A percentile compares a stretch with the other conserved stretches of the same genome.
phyloP scores from a whole-genome alignment of 192 early-diverging fungal genomes.

The Phycomyces blakesleeanus region DNA sequence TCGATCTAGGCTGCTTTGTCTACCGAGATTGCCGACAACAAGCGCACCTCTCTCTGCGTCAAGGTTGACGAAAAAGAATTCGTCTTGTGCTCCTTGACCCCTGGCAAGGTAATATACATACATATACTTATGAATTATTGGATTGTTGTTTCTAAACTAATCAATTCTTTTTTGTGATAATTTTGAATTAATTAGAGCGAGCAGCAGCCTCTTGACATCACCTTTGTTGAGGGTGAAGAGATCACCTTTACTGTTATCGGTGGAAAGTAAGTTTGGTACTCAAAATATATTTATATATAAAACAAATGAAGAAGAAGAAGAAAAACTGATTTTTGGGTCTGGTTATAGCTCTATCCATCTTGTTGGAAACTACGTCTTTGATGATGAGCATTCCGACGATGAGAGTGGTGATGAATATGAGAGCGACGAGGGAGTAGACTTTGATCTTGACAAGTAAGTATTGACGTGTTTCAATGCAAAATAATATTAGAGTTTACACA shows the following conservation, averaged over 20 bases:
- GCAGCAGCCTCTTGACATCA: constrained; percentile 68
- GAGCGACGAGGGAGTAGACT: constrained; percentile 13
- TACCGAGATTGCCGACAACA: constrained; percentile 39
- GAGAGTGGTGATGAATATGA: constrained; percentile 17
- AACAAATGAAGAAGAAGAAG: not conserved
- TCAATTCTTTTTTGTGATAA: too few species aligned
- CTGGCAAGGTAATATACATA: constrained; percentile 47
- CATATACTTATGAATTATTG: not conserved
- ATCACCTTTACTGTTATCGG: constrained; percentile 74
- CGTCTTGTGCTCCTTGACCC: constrained; percentile 77
- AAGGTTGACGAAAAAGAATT: constrained; percentile 69
- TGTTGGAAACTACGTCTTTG: constrained; percentile 69
- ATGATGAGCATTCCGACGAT: constrained; percentile 22
- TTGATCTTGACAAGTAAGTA: constrained; percentile 27
- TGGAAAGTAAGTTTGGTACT: constrained; percentile 35
- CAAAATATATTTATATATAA: too few species aligned
- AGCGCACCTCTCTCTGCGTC: constrained; percentile 66
- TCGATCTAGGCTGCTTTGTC: constrained; percentile 66
- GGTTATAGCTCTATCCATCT: constrained; percentile 54
- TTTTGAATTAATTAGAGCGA: constrained; percentile 43
- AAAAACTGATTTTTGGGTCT: constrained; percentile 11
- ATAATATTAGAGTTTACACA: constrained; percentile 16
- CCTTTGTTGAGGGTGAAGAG: constrained; percentile 75
- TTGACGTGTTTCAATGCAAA: not conserved
- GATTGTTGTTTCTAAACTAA: too few species aligned